Conservation (phyloP, 129 eudicot genomes). For the Ambrosia trifida region DNA sequence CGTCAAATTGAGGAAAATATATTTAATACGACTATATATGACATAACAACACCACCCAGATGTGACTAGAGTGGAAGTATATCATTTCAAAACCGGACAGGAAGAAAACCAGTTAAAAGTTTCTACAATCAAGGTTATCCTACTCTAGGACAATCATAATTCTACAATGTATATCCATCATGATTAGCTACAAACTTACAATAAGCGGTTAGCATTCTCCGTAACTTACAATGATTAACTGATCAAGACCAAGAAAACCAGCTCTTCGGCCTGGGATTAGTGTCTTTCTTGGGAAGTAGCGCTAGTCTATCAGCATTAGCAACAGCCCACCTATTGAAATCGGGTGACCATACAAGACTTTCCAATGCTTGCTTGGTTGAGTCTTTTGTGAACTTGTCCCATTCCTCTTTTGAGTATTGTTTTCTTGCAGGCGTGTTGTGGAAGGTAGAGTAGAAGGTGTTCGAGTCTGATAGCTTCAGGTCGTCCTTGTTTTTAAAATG, state of each 20-base stretch:
- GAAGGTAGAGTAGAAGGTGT: constrained; percentile 73
- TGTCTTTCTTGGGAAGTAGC: constrained; percentile 51
- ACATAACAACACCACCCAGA: not conserved
- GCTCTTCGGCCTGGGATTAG: constrained; percentile 30
- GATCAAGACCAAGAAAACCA: constrained; percentile 65
- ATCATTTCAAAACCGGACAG: not conserved
- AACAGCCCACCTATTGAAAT: constrained; percentile 81
- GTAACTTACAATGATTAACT: constrained; percentile 7
- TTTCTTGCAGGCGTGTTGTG: constrained; percentile 61
- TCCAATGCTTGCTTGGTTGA: constrained; percentile 83
- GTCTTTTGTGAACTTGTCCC: constrained; percentile 66
- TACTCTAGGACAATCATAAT: not conserved
- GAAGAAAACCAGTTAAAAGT: constrained; percentile 12
- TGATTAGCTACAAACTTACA: constrained; percentile 11
- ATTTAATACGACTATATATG: too few relatives aligned
- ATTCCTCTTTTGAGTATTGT: constrained; percentile 67
- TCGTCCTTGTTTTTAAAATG: constrained; percentile 16
- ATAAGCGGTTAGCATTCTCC: constrained; percentile 21
- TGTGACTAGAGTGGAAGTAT: constrained; percentile 1
- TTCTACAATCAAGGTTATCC: constrained; percentile 12
- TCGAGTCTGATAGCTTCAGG: constrained; percentile 43
- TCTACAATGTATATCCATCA: constrained; percentile 3
- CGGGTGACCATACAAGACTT: constrained; percentile 82
- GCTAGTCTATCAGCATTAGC: constrained; percentile 87
- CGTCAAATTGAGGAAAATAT: too few relatives aligned